phyloP scores from a whole-genome alignment of 345 rosid genomes.

The Gynandropsis gynandra region DNA sequence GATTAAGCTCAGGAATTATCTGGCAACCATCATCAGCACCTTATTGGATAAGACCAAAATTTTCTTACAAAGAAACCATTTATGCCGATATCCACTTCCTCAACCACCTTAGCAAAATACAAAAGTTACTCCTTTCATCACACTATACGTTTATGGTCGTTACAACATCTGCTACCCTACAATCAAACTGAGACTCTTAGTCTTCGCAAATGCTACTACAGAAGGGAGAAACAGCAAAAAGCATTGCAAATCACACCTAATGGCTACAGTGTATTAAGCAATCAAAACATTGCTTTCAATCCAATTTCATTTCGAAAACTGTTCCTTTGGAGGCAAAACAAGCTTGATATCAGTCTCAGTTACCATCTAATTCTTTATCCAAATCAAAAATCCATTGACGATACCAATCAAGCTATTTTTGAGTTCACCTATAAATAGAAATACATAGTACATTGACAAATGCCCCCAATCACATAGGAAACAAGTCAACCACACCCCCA shows the following conservation, averaged over 20 bases:
- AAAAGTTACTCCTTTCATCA: too few species aligned
- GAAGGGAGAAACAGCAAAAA: neutral
- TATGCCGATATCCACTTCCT: neutral
- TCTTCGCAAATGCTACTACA: neutral
- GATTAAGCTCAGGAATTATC: neutral
- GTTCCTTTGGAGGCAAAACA: neutral
- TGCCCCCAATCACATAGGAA: neutral
- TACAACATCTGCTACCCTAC: neutral
- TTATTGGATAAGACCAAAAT: too few species aligned
- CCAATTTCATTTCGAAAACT: neutral
- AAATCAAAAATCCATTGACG: neutral
- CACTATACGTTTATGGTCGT: neutral
- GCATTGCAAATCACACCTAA: neutral
- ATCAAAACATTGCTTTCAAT: constrained; percentile 2
- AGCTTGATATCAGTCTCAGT: neutral
- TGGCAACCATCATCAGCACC: constrained; percentile 9
- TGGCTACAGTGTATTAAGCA: neutral
- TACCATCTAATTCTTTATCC: constrained; percentile 11
- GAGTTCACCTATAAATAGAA: neutral
- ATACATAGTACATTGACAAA: neutral
- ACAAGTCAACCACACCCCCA: neutral
- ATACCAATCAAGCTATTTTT: neutral
- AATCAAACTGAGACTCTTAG: constrained; percentile 5
- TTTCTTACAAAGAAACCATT: constrained; percentile 1
- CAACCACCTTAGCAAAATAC: too few species aligned